Base-by-base conservation (phyloP, 164 flowering plant genomes). In the Santalum album region DNA sequence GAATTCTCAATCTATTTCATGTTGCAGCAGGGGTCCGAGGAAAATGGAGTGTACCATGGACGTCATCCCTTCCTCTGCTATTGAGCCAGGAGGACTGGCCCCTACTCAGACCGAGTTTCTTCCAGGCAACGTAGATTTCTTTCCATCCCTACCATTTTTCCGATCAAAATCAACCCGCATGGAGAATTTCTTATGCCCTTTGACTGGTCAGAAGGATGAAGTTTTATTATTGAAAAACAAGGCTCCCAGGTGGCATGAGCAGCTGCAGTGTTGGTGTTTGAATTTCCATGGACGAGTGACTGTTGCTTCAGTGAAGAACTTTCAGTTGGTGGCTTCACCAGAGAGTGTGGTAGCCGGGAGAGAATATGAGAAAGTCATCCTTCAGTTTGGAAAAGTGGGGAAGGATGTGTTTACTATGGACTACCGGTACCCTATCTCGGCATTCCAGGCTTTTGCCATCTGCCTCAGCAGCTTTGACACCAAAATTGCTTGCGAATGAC, bases 381-480 rank as follows among this genome's bases (percentile, higher is more conserved):
- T 87, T 42, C 96, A 82, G 70, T 87, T 87, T 65, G 95, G 95
- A 35, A 86, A 86, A 68, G 83, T 82, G 38, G 96, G 87, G 16
- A 87, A 84, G 65, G 91, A 87, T 64, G 63, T 76, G 17, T 87
- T 84, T 69, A 87, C 87, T 27, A 84, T 87, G 89, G 95, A 87
- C 64, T 87, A 82, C 64, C 82, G 76, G 62, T 87, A 84, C 64
- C 96, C 96, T 3, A 75, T 87, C 48, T 87, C 96, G 35, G 96
- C 92, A 20, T 87, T 87, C 58, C 90, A 84, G 73, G 95, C 95
- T 14, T 87, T 87, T 65, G 85, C 88, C 40, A 79, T 87, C 32
- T 87, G 96, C 61, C 77, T 87, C 26, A 81, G 88, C 76, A 86
- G 95, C 74, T 86, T 83, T 52, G 95, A 86, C 66, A 87, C 95